Base-by-base conservation (phyloP, 768 basidiomycete species). In the Lactarius evosmus region DNA sequence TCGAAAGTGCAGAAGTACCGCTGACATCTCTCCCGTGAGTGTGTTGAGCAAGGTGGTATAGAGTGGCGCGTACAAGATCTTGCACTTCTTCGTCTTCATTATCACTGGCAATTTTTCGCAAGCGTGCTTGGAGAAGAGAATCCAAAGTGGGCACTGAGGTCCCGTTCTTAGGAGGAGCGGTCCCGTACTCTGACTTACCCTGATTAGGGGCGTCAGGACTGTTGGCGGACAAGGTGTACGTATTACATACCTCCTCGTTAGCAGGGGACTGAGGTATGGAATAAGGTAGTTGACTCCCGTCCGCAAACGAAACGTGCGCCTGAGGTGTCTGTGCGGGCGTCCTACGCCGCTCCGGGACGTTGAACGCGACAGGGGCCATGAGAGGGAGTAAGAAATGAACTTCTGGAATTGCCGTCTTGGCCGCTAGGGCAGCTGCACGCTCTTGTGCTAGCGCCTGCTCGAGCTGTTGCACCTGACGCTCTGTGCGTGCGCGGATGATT, bases 81-180 rank as follows among this genome's bases (percentile, higher is more conserved):
- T 52, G 64, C 7, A 61, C 54, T 30, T 65, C 60, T 19, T 65
- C 60, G n/a, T 61, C 59, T 36, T 61, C 55, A 5, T 61, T 32
- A 46, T 53, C 55, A 9, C 54, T 32, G 1, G 29, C 46, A 27
- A 41, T 32, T 32, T 51, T 36, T 19, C 61, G 38, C 49, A 65
- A 44, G 16, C 55, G 60, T 5, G 41, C 38, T 25, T 44, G 36
- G 16, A 63, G 46, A 53, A 65, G 49, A 25, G 25, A 32, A 9
- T 65, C 60, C 17, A 52, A 44, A 33, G n/a, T 52, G 9, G 59
- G 25, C 1, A 2, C 49, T 2, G 55, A 17, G n/a, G 6, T 5
- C n/a, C 34, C 32, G 3, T 11, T 3, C 49, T 57, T 5, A 14
- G 34, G 36, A 9, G 46, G 3, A 8, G 29, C 1, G 7, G 6